A percentile compares a stretch with the other conserved stretches of the same genome.
These are phyloP conservation scores for Phytophthora pistaciae DNA, from an alignment of 352 stramenopile genomes.

Conservation along the genomic window DNA sequence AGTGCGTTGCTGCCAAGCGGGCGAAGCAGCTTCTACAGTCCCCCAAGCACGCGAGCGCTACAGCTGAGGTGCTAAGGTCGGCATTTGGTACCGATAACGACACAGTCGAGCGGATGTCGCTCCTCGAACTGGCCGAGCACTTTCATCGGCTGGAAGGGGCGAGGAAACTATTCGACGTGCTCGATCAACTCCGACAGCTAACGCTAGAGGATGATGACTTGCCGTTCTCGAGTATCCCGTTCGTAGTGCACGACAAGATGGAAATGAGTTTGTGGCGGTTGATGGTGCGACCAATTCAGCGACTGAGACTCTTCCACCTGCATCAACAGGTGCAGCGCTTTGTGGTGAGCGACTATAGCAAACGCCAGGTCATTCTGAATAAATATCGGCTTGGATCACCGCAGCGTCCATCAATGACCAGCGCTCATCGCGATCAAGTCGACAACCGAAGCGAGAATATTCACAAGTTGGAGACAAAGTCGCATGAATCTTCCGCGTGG, in stretches of 20 bases:
- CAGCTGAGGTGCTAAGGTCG: conserved; percentile 2
- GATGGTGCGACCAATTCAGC: conserved; percentile 49
- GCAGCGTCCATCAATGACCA: neutral
- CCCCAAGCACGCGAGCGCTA: conserved; percentile 2
- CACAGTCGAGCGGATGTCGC: conserved; percentile 18
- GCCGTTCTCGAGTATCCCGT: conserved; percentile 23
- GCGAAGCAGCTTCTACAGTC: conserved; percentile 18
- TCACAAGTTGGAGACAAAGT: neutral
- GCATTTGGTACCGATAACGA: conserved; percentile 7
- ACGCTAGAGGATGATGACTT: conserved; percentile 10
- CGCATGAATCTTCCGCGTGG: neutral
- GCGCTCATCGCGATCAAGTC: neutral
- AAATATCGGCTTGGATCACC: conserved; percentile 11
- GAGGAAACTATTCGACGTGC: conserved; percentile 4
- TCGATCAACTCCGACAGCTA: conserved; percentile 12
- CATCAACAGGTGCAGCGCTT: conserved; percentile 40
- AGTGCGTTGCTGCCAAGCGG: conserved; percentile 21
- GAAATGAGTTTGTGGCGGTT: conserved; percentile 53
- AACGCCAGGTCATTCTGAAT: conserved; percentile 22
- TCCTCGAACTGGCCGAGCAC: conserved; percentile 22
- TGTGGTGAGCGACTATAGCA: conserved; percentile 15
- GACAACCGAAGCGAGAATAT: neutral
- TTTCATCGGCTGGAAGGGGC: conserved; percentile 15
- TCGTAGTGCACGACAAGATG: conserved; percentile 28
- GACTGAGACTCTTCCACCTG: conserved; percentile 40